Evolutionary conservation across 371 early-diverging fungal species (phyloP).

Genomic region (Circinella umbellata): DNA sequence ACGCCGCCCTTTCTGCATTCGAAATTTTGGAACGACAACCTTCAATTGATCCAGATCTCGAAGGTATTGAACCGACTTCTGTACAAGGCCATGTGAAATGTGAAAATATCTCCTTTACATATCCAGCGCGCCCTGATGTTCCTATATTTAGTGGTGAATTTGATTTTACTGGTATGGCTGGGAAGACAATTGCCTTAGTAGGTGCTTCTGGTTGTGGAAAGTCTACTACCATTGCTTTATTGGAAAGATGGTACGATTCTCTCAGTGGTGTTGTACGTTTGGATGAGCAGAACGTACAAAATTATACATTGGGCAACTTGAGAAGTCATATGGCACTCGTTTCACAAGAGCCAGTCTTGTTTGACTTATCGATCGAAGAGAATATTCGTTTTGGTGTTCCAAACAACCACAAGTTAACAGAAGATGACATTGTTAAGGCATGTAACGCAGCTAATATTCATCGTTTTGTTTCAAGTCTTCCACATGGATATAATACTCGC

Average conservation of each 20-base stretch:
- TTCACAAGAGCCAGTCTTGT: slow-evolving; percentile 87
- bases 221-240: slow-evolving; percentile 77
- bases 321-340: slow-evolving; percentile 80
- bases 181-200: slow-evolving; percentile 71
- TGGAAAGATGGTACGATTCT: slow-evolving; percentile 88
- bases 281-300: slow-evolving; percentile 70
- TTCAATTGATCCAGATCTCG: slow-evolving; percentile 60
- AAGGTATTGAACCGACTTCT: slow-evolving; percentile 30
- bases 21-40: slow-evolving; percentile 67
- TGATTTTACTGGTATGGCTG: slow-evolving; percentile 63
- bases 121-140: slow-evolving; percentile 77
- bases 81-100: slow-evolving; percentile 40
- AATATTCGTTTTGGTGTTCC: slow-evolving; percentile 76
- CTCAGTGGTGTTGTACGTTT: slow-evolving; percentile 61
- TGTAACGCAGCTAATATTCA: slow-evolving; percentile 77
- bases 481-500: slow-evolving; percentile 77
- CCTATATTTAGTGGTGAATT: slow-evolving; percentile 71
- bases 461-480: slow-evolving; percentile 68
- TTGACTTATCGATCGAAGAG: slow-evolving; percentile 75
- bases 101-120: slow-evolving; percentile 64
- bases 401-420: slow-evolving; percentile 38
- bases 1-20: slow-evolving; percentile 73
- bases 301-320: slow-evolving; percentile 61
- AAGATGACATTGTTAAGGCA: slow-evolving; percentile 63
- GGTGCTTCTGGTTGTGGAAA: slow-evolving; percentile 64